These are phyloP conservation scores for Ustilago shanxiensis DNA, from an alignment of 1,284 basidiomycete genomes.

Conservation along the genomic window DNA sequence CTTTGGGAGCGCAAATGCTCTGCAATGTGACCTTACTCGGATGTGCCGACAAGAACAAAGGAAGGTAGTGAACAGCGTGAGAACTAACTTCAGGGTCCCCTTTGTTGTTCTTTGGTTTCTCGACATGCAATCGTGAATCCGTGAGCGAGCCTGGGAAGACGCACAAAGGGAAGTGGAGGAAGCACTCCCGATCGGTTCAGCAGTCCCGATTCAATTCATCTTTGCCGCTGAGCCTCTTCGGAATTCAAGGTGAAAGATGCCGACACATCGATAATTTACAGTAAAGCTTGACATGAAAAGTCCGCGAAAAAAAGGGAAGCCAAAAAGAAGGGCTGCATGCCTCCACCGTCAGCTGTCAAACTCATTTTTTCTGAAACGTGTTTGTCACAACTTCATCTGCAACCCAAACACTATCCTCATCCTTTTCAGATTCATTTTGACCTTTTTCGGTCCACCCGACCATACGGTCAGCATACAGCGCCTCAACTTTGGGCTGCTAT, in stretches of 20 bases:
- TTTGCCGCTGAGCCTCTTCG: neutral
- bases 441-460: neutral
- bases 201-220: neutral
- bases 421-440: neutral
- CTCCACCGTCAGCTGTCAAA: conserved; percentile 21
- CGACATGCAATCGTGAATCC: neutral
- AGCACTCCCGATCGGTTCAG: neutral
- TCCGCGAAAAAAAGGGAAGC: neutral
- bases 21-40: neutral
- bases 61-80: neutral
- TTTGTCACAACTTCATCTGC: neutral
- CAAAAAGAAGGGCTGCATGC: conserved; percentile 2
- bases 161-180: conserved; percentile 14
- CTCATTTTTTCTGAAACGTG: neutral
- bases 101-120: conserved; percentile 1
- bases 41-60: conserved; percentile 6
- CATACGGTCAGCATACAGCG: neutral
- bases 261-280: conserved; percentile 7
- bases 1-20: too few species aligned
- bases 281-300: conserved; percentile 3
- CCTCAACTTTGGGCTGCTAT: neutral
- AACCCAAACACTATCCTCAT: neutral
- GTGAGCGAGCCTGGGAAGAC: too few species aligned
- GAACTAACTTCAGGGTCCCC: conserved; percentile 6
- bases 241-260: neutral